Base-by-base conservation (phyloP, 1,284 basidiomycete species). In the Leccinum solheimii region DNA sequence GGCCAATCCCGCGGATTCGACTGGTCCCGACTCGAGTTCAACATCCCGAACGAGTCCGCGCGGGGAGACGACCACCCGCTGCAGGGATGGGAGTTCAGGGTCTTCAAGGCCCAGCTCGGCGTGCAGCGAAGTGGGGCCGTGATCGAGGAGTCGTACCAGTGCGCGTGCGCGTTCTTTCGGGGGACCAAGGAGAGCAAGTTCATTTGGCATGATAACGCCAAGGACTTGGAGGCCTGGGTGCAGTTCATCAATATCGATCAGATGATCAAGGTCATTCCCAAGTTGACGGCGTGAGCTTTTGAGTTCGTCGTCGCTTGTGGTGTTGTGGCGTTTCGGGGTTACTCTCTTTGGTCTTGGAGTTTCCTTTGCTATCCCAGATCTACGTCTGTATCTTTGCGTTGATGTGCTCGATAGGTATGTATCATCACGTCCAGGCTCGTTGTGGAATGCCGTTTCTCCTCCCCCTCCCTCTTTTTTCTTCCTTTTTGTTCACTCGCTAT, bases 201-300 rank as follows among this genome's bases (percentile, higher is more conserved):
- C 68, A 79, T 90, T n/a, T 92, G 86, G 82, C 83, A 90, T 62
- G 82, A 86, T 56, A 84, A 82, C 43, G 74, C 78, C 52, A 84
- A 86, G 68, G 84, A 89, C 53, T 73, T 91, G 62, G 87, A 88
- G 67, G 82, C 80, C 38, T 90, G 90, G 88, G 88, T 91, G 19
- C 89, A 91, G 76, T 92, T 91, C 67, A 86, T 92, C 68, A 89
- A 87, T 59, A 86, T 91, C 59, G 90, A 91, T 73, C 88, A 90
- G 73, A 84, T 92, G 77, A 79, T 90, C 69, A 87, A 88, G 68
- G 88, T 90, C 65, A 83, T 89, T 32, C 85, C 86, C 19, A 91
- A 90, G 75, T 75, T 91, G 63, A 82, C 80, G 55, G 87, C 89
- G 50, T 88, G 75, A 27, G 11, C 10, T 10, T 9, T 50, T 8